phyloP scores from a whole-genome alignment of 306 rosid species.

The Pterocarpus santalinus region DNA sequence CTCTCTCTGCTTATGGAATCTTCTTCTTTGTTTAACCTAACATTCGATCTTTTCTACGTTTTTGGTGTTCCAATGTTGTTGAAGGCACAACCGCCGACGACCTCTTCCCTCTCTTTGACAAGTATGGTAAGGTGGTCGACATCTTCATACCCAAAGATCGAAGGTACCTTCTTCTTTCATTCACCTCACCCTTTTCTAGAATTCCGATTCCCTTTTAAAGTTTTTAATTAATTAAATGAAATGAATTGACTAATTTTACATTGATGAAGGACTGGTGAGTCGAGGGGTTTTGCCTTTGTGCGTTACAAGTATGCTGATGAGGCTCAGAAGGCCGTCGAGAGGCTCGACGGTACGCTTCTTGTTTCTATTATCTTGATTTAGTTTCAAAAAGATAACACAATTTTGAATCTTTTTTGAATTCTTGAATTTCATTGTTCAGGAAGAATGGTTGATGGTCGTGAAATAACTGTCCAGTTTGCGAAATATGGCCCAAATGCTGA shows the following conservation, averaged over 20 bases:
- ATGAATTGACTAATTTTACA: background rate
- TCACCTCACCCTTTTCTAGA: background rate
- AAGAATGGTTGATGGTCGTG: slow-evolving; percentile 92
- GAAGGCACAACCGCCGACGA: slow-evolving; percentile 89
- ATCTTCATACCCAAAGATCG: slow-evolving; percentile 94
- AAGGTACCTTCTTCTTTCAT: slow-evolving; percentile 55
- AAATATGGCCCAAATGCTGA: slow-evolving; percentile 96
- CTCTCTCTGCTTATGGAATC: background rate
- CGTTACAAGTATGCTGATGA: slow-evolving; percentile 92
- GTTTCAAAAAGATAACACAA: background rate
- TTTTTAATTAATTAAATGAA: background rate
- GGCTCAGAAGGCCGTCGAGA: slow-evolving; percentile 89
- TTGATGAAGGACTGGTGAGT: slow-evolving; percentile 77
- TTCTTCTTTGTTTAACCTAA: background rate
- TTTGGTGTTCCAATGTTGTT: background rate
- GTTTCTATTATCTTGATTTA: background rate
- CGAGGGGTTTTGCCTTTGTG: slow-evolving; percentile 95
- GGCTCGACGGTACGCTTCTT: slow-evolving; percentile 73
- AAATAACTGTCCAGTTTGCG: slow-evolving; percentile 93
- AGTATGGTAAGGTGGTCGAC: slow-evolving; percentile 92
- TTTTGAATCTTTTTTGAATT: background rate
- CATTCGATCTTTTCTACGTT: background rate
- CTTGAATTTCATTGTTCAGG: slow-evolving; percentile 51
- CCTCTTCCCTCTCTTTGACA: slow-evolving; percentile 84
- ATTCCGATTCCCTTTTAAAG: background rate